Conservation (phyloP, 257 asterid genomes). For the Striga asiatica region DNA sequence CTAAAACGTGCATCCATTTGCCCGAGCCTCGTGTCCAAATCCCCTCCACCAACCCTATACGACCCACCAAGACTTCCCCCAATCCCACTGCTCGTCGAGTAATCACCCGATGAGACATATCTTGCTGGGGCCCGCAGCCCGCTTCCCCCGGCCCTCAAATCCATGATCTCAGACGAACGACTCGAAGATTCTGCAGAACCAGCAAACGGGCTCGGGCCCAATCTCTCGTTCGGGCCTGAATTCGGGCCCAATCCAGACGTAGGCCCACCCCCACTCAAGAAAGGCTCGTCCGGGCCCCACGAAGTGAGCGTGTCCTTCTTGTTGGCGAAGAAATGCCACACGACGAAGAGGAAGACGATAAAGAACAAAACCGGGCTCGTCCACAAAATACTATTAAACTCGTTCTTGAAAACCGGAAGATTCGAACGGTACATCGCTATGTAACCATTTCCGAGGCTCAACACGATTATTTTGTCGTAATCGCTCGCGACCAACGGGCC, state of each 20-base stretch:
- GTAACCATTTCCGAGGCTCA: conserved; percentile 61
- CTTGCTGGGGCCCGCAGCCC: conserved; percentile 54
- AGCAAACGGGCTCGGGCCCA: no score
- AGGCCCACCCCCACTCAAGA: conserved; percentile 41
- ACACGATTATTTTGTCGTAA: conserved; percentile 59
- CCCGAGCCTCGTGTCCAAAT: conserved; percentile 40
- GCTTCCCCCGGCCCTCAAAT: conserved; percentile 40
- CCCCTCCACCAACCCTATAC: conserved; percentile 39
- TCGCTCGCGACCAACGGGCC: conserved; percentile 63
- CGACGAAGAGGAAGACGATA: conserved; percentile 72
- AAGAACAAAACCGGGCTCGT: conserved; percentile 80
- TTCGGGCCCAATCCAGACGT: conserved; percentile 39
- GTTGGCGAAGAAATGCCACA: conserved; percentile 83
- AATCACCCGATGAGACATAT: conserved; percentile 64
- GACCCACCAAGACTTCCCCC: no score
- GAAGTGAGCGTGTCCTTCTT: conserved; percentile 86
- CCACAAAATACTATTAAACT: conserved; percentile 75
- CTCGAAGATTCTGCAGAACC: conserved; percentile 56
- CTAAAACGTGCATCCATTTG: conserved; percentile 56
- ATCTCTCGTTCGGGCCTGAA: conserved; percentile 31
- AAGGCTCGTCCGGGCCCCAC: conserved; percentile 92
- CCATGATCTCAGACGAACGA: conserved; percentile 56
- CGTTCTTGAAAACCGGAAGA: conserved; percentile 68
- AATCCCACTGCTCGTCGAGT: no score
- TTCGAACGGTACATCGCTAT: conserved; percentile 72